phyloP scores from a whole-genome alignment of 768 basidiomycete species.

The Exidia glandulosa region DNA sequence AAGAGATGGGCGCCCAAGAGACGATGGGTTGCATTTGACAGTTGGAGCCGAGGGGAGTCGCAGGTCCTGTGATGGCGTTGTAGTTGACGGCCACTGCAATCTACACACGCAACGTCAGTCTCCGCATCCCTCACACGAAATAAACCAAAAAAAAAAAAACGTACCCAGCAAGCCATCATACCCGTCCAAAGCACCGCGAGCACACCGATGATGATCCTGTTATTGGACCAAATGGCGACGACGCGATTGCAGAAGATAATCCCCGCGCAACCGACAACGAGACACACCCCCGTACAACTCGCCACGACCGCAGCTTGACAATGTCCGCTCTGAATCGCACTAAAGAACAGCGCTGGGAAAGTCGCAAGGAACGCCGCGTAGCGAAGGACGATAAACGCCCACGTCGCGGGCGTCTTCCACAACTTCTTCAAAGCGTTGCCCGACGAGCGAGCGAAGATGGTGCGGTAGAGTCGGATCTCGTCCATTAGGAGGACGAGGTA shows the following conservation, averaged over 20 bases:
- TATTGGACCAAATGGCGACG: conserved; percentile 22
- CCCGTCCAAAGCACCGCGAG: conserved; percentile 15
- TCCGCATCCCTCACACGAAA: not conserved
- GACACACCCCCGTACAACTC: conserved; percentile 19
- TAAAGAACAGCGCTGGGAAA: conserved; percentile 18
- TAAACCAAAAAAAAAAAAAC: not conserved
- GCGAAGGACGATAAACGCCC: conserved; percentile 21
- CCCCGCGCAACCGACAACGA: conserved; percentile 21
- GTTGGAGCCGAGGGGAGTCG: conserved; percentile 22
- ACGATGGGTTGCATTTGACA: conserved; percentile 22
- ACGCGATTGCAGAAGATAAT: conserved; percentile 24
- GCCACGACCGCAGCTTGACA: conserved; percentile 21
- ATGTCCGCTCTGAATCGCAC: conserved; percentile 16
- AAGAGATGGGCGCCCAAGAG: conserved; percentile 24
- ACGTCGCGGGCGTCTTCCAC: not conserved
- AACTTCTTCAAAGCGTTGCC: too few relatives aligned
- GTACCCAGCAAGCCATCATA: conserved; percentile 23
- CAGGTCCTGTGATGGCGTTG: conserved; percentile 14
- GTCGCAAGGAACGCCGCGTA: conserved; percentile 23
- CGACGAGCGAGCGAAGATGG: too few relatives aligned
- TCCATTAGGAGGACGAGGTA: conserved; percentile 14
- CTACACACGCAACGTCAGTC: conserved; percentile 6
- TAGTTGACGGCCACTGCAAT: conserved; percentile 23
- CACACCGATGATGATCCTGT: conserved; percentile 15
- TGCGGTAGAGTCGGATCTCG: conserved; percentile 1